Evolutionary conservation across 345 rosid species (phyloP), one percentile per base, ranked within the genome.

Genomic region (Trapa incisa): DNA sequence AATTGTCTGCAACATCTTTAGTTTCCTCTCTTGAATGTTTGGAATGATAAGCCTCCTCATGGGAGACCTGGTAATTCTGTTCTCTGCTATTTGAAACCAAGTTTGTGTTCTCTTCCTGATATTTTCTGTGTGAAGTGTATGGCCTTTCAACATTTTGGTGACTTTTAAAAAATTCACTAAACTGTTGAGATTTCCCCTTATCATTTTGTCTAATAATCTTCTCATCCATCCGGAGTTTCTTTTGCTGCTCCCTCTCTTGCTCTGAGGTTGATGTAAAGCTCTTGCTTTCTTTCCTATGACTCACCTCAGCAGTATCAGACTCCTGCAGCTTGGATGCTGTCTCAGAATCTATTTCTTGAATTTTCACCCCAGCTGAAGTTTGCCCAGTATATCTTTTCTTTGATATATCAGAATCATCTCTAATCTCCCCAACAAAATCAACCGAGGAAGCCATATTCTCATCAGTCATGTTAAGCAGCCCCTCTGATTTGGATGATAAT

Each of bases 261-360:
- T 52, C 68, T 6, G 76, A 81, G 65, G 71, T 75, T 70, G 75
- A 81, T 56, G 45, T 39, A 61, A 39, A 65, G 64, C 78, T 73
- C 74, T 36, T 58, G 72, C 69, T 81, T 67, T 80, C 88, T 68
- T 80, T 78, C 70, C 45, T 75, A 16, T 68, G 74, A 75, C 74
- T 80, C 79, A 74, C 65, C 68, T 68, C 74, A 72, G 86, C 74
- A 72, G 86, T 73, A 57, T 78, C 81, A 17, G 81, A 73, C 67
- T 76, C 81, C 41, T 63, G 80, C 75, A 75, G 75, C 65, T 76
- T 71, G 41, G 82, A 78, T 73, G 74, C 69, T 76, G 73, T 79
- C 68, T 79, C 83, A 60, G 67, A 66, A 61, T 69, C 74, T 53
- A 66, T 65, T 67, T 81, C 78, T 70, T 47, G 82, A 67, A 71